These are phyloP conservation scores for Russula lepida DNA, from an alignment of 768 basidiomycete genomes.

Conservation along the genomic window DNA sequence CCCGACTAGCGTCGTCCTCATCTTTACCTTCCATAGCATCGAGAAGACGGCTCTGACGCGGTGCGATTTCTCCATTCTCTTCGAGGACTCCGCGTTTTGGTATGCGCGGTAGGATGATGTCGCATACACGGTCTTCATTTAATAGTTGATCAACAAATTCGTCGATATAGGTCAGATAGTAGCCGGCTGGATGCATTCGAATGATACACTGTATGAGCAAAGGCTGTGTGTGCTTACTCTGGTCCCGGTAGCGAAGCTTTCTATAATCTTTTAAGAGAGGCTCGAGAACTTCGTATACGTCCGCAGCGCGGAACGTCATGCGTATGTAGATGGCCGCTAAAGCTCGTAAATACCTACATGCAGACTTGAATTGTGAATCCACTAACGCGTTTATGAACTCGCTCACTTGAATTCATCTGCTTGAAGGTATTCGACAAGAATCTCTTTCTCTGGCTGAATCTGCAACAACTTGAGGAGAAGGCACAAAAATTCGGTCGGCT, in stretches of 20 bases:
- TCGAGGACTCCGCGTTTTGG: slow-evolving; percentile 81
- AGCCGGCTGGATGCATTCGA: slow-evolving; percentile 55
- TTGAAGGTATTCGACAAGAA: slow-evolving; percentile 86
- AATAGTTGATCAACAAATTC: slow-evolving; percentile 83
- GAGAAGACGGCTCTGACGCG: slow-evolving; percentile 78
- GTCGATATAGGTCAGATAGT: slow-evolving; percentile 79
- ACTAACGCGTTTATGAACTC: not conserved
- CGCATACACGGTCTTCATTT: slow-evolving; percentile 87
- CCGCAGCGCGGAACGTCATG: slow-evolving; percentile 84
- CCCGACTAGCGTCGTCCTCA: slow-evolving; percentile 38
- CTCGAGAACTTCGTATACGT: slow-evolving; percentile 90
- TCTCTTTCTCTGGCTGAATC: slow-evolving; percentile 97
- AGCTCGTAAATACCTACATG: slow-evolving; percentile 78
- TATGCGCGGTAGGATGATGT: slow-evolving; percentile 89
- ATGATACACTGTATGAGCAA: not conserved
- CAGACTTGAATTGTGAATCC: not conserved
- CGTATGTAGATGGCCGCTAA: slow-evolving; percentile 91
- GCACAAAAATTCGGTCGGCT: slow-evolving; percentile 90
- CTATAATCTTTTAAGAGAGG: slow-evolving; percentile 90
- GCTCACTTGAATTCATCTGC: slow-evolving; percentile 98
- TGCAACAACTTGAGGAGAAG: slow-evolving; percentile 90
- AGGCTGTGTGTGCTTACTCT: slow-evolving; percentile 45
- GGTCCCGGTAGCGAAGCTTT: slow-evolving; percentile 74
- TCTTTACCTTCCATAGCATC: slow-evolving; percentile 76
- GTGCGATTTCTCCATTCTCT: slow-evolving; percentile 84